Evolutionary conservation across 1,139 yeast species (phyloP), one percentile per base, ranked within the genome.

Genomic region (Hanseniaspora gamundiae): DNA sequence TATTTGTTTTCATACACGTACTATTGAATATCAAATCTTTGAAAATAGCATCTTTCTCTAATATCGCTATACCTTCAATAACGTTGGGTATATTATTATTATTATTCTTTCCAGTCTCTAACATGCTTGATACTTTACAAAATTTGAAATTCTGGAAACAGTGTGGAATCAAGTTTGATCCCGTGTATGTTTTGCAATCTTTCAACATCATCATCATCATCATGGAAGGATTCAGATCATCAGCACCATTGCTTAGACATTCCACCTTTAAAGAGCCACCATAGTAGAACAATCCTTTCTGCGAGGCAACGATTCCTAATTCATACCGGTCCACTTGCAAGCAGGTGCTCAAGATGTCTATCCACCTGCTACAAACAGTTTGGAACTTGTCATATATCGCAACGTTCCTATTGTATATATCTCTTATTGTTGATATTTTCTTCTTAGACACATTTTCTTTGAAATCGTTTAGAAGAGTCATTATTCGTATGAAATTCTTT

Each of bases 41-140:
- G 45, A 51, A 61, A 9, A 58, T 51, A 0, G 64, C 63, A 40
- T 61, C 64, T 40, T 60, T 60, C 42, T 60, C 65, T 2, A 59
- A 41, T 1, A 58, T 54, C 8, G 58, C 45, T 2, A 59, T 42
- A 7, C 42, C 46, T 17, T 42, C 27, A 9, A 46, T 43, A 2
- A 40, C 28, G 6, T 33, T 14, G n/a, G 21, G 13, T 28, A 35
- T 19, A 28, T 35, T 24, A 19, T n/a, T 13, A 47, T 41, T 33
- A 52, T 35, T 10, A 28, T 28, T 10, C 7, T 13, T 10, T 5
- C n/a, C n/a, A 28, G n/a, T n/a, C n/a, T n/a, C n/a, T n/a, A n/a
- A n/a, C 7, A 28, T 13, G n/a, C n/a, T 28, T 28, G 31, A 8
- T 5, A 13, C n/a, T 28, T 6, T 7, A n/a, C n/a, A 28, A 7